Percentiles rank a stretch among this genome's conserved stretches.
Conservation (phyloP, 352 stramenopile species). For the Phytophthora sansomeana region DNA sequence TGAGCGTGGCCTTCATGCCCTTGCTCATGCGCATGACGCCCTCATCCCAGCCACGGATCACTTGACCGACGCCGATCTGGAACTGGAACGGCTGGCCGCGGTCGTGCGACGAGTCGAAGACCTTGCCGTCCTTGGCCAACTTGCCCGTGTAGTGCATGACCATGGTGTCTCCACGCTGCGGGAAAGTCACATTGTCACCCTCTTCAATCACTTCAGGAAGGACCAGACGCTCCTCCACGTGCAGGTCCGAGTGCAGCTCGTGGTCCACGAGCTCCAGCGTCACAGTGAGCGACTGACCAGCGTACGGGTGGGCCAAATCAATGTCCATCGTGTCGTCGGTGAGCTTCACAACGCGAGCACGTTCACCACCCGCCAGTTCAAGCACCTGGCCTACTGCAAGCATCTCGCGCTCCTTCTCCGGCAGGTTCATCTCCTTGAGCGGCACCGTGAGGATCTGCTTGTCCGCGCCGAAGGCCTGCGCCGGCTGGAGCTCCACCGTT, state of each 20-base stretch:
- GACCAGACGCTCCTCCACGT: slow-evolving; percentile 66
- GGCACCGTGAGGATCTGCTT: slow-evolving; percentile 74
- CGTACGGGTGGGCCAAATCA: slow-evolving; percentile 77
- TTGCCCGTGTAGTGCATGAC: slow-evolving; percentile 90
- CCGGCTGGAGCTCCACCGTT: slow-evolving; percentile 66
- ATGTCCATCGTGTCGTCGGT: slow-evolving; percentile 79
- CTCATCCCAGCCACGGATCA: slow-evolving; percentile 97
- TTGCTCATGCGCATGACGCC: slow-evolving; percentile 96
- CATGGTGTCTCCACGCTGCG: slow-evolving; percentile 71
- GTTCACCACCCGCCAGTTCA: slow-evolving; percentile 64
- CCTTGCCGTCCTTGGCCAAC: slow-evolving; percentile 62
- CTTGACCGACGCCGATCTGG: slow-evolving; percentile 82
- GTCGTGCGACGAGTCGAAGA: slow-evolving; percentile 84
- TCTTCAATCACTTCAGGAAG: slow-evolving; percentile 73
- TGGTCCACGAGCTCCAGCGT: slow-evolving; percentile 78
- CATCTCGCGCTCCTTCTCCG: slow-evolving; percentile 71
- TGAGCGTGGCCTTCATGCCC: slow-evolving; percentile 92
- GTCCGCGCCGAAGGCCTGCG: slow-evolving; percentile 69
- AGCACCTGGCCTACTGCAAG: slow-evolving; percentile 73
- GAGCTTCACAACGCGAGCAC: slow-evolving; percentile 72
- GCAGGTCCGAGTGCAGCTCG: slow-evolving; percentile 52
- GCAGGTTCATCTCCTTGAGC: slow-evolving; percentile 77
- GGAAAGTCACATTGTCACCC: slow-evolving; percentile 74
- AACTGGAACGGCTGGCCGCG: slow-evolving; percentile 85
- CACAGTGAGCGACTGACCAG: slow-evolving; percentile 80